phyloP scores from a whole-genome alignment of 345 rosid species.

The Aquilaria yunnanensis region DNA sequence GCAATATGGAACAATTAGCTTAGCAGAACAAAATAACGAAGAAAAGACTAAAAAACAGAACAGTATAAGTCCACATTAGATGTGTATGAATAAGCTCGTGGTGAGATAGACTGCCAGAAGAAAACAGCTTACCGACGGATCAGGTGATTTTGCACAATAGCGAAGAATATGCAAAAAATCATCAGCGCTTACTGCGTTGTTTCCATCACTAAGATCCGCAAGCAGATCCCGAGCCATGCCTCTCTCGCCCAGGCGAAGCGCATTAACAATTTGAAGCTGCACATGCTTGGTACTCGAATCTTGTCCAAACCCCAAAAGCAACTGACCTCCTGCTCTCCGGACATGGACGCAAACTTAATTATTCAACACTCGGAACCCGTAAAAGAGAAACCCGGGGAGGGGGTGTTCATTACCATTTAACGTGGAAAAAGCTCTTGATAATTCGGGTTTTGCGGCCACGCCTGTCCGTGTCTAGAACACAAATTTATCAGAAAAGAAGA shows the following conservation, averaged over 20 bases:
- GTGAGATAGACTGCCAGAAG: no score
- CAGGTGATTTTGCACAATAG: constrained; percentile 62
- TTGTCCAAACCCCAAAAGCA: constrained; percentile 17
- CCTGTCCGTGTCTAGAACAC: constrained; percentile 33
- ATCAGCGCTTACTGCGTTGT: constrained; percentile 19
- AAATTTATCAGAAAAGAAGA: background rate
- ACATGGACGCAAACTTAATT: background rate
- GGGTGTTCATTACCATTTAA: background rate
- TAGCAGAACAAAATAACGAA: no score
- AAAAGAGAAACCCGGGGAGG: background rate
- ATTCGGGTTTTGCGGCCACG: constrained; percentile 15
- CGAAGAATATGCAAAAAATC: constrained; percentile 52
- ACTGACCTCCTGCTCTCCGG: constrained; percentile 24
- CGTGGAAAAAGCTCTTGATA: constrained; percentile 33
- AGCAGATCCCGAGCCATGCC: constrained; percentile 58
- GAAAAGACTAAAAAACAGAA: no score
- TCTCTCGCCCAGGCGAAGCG: constrained; percentile 61
- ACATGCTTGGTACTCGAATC: constrained; percentile 21
- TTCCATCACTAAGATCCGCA: constrained; percentile 28
- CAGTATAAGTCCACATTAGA: no score
- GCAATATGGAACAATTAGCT: no score
- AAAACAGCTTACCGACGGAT: constrained; percentile 59
- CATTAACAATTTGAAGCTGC: constrained; percentile 52
- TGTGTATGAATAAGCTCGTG: no score
- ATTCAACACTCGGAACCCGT: background rate